phyloP scores from a whole-genome alignment of 192 early-diverging fungal species.

The Backusella circina region DNA sequence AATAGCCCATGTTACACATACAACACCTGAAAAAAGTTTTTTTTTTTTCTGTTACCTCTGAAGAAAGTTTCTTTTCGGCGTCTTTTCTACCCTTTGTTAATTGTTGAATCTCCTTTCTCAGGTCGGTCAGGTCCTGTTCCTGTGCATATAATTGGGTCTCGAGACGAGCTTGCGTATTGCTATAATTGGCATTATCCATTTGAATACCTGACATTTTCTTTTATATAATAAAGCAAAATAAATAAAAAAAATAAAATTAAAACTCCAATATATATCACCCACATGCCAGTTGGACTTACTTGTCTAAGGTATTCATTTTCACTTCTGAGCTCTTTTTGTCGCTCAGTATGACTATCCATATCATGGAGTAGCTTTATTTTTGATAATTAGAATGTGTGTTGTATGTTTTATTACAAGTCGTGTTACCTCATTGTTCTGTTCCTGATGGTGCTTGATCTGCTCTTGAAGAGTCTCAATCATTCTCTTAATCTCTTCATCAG shows the following conservation, averaged over 20 bases:
- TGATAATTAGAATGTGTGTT: neutral
- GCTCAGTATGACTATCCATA: constrained; percentile 8
- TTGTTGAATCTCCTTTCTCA: constrained; percentile 39
- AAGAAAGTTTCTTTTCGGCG: constrained; percentile 35
- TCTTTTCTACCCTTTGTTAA: constrained; percentile 39
- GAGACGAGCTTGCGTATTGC: constrained; percentile 34
- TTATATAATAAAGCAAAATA: neutral
- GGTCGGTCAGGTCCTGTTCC: constrained; percentile 33
- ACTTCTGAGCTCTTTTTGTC: constrained; percentile 3
- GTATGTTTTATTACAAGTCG: neutral
- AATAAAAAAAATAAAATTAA: neutral
- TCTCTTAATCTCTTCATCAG: constrained; percentile 17
- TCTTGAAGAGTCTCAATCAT: constrained; percentile 23
- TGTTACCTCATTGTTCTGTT: constrained; percentile 27
- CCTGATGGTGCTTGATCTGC: constrained; percentile 16
- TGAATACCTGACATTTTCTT: constrained; percentile 27
- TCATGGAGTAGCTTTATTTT: constrained; percentile 15
- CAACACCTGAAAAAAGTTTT: neutral
- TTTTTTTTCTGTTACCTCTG: constrained; percentile 15
- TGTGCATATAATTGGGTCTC: constrained; percentile 51
- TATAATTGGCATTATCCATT: constrained; percentile 30
- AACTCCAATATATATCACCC: neutral
- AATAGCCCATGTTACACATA: neutral
- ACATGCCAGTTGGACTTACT: constrained; percentile 13
- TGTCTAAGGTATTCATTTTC: constrained; percentile 31